These are phyloP conservation scores for Aspergillus candidus DNA, from an alignment of 2,329 filamentous ascomycete species.

Conservation along the genomic window DNA sequence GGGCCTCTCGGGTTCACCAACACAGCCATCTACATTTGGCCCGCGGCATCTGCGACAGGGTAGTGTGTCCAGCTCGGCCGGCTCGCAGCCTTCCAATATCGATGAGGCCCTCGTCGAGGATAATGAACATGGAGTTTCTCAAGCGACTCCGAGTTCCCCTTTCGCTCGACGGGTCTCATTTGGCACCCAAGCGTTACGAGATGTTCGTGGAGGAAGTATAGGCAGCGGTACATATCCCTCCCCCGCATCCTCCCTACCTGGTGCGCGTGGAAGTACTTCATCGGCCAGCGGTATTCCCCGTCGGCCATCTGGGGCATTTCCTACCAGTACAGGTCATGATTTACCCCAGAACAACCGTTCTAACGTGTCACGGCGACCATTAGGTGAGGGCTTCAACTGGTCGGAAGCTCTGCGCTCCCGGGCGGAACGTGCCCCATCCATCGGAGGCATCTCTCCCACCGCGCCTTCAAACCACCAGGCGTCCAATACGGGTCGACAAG, in stretches of 20 bases:
- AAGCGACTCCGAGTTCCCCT: slow-evolving; percentile 62
- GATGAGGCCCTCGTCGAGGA: slow-evolving; percentile 56
- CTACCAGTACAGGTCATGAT: slow-evolving; percentile 34
- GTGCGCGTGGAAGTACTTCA: slow-evolving; percentile 22
- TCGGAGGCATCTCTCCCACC: slow-evolving; percentile 28
- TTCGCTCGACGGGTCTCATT: slow-evolving; percentile 78
- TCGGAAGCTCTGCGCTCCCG: slow-evolving; percentile 89
- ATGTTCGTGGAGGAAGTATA: slow-evolving; percentile 62
- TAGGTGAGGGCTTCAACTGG: slow-evolving; percentile 96
- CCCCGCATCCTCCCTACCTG: slow-evolving; percentile 22
- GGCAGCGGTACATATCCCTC: slow-evolving; percentile 53
- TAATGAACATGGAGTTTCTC: slow-evolving; percentile 54
- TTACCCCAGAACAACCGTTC: slow-evolving; percentile 34
- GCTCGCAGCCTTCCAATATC: slow-evolving; percentile 36
- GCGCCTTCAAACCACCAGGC: slow-evolving; percentile 30
- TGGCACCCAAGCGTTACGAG: slow-evolving; percentile 70
- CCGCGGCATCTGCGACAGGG: slow-evolving; percentile 53
- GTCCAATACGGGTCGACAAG: slow-evolving; percentile 44
- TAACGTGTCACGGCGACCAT: slow-evolving; percentile 39
- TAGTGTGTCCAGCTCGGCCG: slow-evolving; percentile 60
- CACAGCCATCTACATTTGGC: slow-evolving; percentile 45
- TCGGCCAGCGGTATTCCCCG: slow-evolving; percentile 18
- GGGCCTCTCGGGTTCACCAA: slow-evolving; percentile 68
- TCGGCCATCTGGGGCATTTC: slow-evolving; percentile 18
- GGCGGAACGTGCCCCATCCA: slow-evolving; percentile 66